Percentiles rank a stretch among this genome's conserved stretches.
phyloP scores from a whole-genome alignment of 306 rosid species.

The Gastrolobium villosum region DNA sequence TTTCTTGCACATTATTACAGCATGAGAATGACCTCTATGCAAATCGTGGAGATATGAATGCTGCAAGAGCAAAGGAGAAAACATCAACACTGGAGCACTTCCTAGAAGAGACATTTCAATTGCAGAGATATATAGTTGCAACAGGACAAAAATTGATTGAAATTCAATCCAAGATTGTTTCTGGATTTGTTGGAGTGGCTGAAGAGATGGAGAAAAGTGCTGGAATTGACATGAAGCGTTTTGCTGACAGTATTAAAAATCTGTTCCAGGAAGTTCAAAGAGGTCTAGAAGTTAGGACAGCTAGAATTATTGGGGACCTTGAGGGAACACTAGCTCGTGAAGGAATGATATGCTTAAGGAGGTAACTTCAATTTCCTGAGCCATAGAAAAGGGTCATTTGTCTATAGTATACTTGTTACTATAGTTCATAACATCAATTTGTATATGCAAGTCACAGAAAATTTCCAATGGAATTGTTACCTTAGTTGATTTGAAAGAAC shows the following conservation, averaged over 20 bases:
- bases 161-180: constrained; percentile 69
- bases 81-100: constrained; percentile 70
- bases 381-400: neutral
- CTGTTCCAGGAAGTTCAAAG: constrained; percentile 89
- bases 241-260: constrained; percentile 70
- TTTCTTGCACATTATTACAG: constrained; percentile 59
- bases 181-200: constrained; percentile 70
- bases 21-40: constrained; percentile 70
- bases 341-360: constrained; percentile 82
- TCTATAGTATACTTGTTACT: constrained; percentile 1
- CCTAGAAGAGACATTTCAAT: constrained; percentile 90
- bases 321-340: constrained; percentile 94
- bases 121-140: constrained; percentile 90
- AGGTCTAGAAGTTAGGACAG: constrained; percentile 88
- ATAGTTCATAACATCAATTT: constrained; percentile 51
- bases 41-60: constrained; percentile 58
- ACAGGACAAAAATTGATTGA: constrained; percentile 86
- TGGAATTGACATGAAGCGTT: constrained; percentile 79
- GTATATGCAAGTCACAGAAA: constrained; percentile 54
- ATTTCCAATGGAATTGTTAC: constrained; percentile 51
- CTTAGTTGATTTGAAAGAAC: constrained; percentile 41
- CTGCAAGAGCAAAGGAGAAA: constrained; percentile 72
- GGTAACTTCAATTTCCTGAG: constrained; percentile 42
- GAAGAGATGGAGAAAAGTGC: constrained; percentile 74
- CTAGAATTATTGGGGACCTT: constrained; percentile 91